Conservation (phyloP, 2,329 filamentous ascomycete genomes). For the Curvularia eragrostidis region DNA sequence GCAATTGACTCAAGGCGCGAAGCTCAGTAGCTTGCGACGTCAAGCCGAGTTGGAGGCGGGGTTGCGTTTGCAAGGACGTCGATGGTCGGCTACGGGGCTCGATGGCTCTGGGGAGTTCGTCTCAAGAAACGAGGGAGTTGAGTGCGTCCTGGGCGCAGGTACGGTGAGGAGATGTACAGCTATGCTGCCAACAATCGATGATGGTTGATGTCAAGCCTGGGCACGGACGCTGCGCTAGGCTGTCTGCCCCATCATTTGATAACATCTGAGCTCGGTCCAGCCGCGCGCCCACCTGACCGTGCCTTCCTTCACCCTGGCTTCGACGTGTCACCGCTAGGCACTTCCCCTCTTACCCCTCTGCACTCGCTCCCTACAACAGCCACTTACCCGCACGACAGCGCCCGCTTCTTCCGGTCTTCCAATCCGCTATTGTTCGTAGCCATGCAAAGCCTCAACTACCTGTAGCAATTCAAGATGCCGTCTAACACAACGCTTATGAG, state of each 20-base stretch:
- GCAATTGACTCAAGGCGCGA: constrained; percentile 14
- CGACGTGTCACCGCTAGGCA: background rate
- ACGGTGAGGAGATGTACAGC: constrained; percentile 15
- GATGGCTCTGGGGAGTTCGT: background rate
- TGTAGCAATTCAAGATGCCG: background rate
- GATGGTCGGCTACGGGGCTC: background rate
- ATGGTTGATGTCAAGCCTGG: constrained; percentile 17
- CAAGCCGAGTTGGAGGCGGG: constrained; percentile 8
- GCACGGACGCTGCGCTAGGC: constrained; percentile 13
- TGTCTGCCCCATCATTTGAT: constrained; percentile 11
- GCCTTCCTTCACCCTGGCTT: constrained; percentile 11
- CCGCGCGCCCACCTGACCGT: constrained; percentile 11
- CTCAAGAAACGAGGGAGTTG: background rate
- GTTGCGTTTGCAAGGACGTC: constrained; percentile 1
- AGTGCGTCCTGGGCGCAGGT: constrained; percentile 7
- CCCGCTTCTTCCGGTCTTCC: background rate
- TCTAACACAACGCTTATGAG: background rate
- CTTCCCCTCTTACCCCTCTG: background rate
- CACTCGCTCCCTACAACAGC: background rate
- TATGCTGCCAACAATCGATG: constrained; percentile 14
- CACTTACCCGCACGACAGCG: background rate
- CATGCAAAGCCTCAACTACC: background rate
- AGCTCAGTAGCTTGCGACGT: constrained; percentile 10
- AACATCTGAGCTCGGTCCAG: constrained; percentile 8
- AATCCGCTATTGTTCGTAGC: no score